Evolutionary conservation across 148 eudicot species (phyloP).

Genomic region (Talinum fruticosum): DNA sequence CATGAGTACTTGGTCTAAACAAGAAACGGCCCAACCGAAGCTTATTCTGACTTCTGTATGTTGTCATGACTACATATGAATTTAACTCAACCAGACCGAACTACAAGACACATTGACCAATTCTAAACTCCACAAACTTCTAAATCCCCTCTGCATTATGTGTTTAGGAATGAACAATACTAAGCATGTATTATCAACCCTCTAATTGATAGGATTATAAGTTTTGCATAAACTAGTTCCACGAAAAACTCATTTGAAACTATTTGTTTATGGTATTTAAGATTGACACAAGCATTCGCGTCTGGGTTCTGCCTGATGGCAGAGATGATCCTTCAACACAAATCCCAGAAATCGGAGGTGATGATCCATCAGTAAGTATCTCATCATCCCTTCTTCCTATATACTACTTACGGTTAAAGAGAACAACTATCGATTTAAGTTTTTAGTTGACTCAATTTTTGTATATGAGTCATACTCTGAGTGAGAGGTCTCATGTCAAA

Average conservation of each 20-base stretch:
- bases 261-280: constrained; percentile 16
- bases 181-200: too few species aligned
- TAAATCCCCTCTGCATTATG: neutral
- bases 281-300: constrained; percentile 63
- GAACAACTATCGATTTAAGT: neutral
- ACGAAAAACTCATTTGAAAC: neutral
- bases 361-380: constrained; percentile 74
- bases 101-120: neutral
- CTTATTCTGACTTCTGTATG: neutral
- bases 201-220: too few species aligned
- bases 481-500: too few species aligned
- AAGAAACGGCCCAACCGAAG: neutral
- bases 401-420: too few species aligned
- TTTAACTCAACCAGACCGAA: too few species aligned
- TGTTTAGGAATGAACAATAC: too few species aligned
- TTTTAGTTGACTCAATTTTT: neutral
- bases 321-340: constrained; percentile 37
- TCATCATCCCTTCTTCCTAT: neutral
- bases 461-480: too few species aligned
- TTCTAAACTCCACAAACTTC: neutral
- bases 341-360: constrained; percentile 69
- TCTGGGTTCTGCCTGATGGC: constrained; percentile 62
- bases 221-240: too few species aligned
- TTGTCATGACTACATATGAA: too few species aligned
- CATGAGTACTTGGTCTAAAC: too few species aligned